Percentiles rank a stretch among this genome's conserved stretches.
These are phyloP conservation scores for Pseudocohnilembus persalinus DNA, from an alignment of 169 alveolate genomes.

Conservation along the genomic window DNA sequence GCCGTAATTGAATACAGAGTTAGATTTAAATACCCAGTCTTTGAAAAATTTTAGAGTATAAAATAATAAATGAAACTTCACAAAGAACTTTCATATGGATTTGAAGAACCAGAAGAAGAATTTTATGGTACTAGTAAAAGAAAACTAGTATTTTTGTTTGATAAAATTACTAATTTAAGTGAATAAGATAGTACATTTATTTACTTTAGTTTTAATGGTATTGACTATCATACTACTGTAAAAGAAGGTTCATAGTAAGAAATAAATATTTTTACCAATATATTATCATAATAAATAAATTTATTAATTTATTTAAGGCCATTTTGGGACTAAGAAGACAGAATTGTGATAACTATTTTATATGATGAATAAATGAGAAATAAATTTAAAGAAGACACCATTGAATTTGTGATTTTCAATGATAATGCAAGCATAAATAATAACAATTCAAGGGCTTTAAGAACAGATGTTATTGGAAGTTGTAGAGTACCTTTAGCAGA, in stretches of 20 bases:
- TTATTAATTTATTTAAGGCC: not conserved
- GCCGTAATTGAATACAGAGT: not conserved
- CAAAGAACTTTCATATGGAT: not conserved
- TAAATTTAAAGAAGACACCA: not conserved
- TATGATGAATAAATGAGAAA: not conserved
- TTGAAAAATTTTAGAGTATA: too few relatives aligned
- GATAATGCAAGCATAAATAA: not conserved
- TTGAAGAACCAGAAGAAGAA: not conserved
- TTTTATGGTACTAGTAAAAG: not conserved
- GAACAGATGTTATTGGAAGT: not conserved
- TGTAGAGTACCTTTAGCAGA: not conserved
- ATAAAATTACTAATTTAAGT: too few relatives aligned
- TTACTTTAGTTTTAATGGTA: not conserved
- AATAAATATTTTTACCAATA: too few relatives aligned
- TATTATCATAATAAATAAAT: too few relatives aligned
- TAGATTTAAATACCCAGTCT: not conserved
- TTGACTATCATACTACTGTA: not conserved
- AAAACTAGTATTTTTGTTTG: not conserved
- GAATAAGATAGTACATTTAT: not conserved
- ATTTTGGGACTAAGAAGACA: not conserved
- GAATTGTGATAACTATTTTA: not conserved
- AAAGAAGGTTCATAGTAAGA: not conserved
- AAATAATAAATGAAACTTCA: not conserved
- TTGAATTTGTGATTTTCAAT: not conserved
- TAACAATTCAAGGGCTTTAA: not conserved